Base-by-base conservation (phyloP, 495 filamentous ascomycete genomes). In the Wilcoxina mikolae region DNA sequence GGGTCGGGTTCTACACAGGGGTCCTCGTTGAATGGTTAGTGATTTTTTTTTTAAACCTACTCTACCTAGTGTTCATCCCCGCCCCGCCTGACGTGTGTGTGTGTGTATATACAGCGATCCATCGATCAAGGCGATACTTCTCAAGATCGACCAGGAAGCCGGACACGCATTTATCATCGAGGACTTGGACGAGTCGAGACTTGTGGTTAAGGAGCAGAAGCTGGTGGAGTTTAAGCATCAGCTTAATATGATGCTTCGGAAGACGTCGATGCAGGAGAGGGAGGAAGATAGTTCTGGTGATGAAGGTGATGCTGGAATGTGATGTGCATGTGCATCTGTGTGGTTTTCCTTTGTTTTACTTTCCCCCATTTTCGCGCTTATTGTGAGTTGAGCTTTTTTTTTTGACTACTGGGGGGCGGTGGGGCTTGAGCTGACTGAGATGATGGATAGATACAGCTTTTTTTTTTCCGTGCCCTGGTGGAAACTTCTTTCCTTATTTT, bases 101-200 rank as follows among this genome's bases (percentile, higher is more conserved):
- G 17, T 4, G 9, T 43, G 17, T 20, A 4, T 43, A 9, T 43
- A 29, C 56, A 60, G 60, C 51, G 62, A 65, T 44, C 79, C 82
- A 3, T 83, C 80, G 42, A 83, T 85, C 69, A 85, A 84, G 66
- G 79, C 82, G 35, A 84, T 85, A 65, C 79, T 86, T 59, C 70
- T 79, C 35, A 83, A 83, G 56, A 83, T 85, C 68, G 80, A 86
- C 58, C 71, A 74, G 51, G 74, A 79, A 55, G 56, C 64, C 29
- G 67, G 72, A 54, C 78, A 84, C 62, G 81, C 82, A 58, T 84
- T 81, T 64, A 84, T 86, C 53, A 76, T 85, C 54, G 60, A 65
- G 53, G 70, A 76, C 43, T 69, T 76, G 18, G 73, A 76, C 54
- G 73, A 75, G 42, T 66, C 71, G 55, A 70, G 71, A 25, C 57